phyloP scores from a whole-genome alignment of 495 filamentous ascomycete species.

The Talaromyces nanjingensis region DNA sequence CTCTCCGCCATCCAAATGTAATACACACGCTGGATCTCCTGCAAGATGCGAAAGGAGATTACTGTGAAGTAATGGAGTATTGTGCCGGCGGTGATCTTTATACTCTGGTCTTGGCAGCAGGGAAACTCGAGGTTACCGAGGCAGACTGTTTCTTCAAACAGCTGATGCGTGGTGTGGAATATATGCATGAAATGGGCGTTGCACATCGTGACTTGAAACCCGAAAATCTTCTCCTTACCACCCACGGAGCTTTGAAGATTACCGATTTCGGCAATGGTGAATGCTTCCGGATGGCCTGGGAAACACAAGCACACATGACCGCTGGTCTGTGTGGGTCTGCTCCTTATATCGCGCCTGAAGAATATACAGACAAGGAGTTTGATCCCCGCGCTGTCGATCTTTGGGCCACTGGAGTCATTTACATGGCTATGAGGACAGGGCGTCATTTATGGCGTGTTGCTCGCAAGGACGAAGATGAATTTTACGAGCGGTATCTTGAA shows the following conservation, averaged over 20 bases:
- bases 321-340: slow-evolving; percentile 92
- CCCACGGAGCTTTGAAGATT: slow-evolving; percentile 91
- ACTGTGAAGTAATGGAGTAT: slow-evolving; percentile 99
- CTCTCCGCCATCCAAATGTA: slow-evolving; percentile 92
- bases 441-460: slow-evolving; percentile 94
- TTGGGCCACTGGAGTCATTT: slow-evolving; percentile 97
- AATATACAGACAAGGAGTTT: slow-evolving; percentile 91
- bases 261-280: slow-evolving; percentile 99
- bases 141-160: slow-evolving; percentile 99
- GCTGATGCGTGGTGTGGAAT: slow-evolving; percentile 98
- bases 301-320: slow-evolving; percentile 96
- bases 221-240: slow-evolving; percentile 92
- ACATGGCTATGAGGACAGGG: slow-evolving; percentile 99
- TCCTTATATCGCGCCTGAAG: slow-evolving; percentile 96
- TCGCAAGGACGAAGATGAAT: slow-evolving; percentile 93
- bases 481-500: slow-evolving; percentile 88
- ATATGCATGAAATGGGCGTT: slow-evolving; percentile 99
- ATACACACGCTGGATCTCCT: slow-evolving; percentile 96
- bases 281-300: slow-evolving; percentile 99
- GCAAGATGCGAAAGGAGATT: slow-evolving; percentile 94
- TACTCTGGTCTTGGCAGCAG: slow-evolving; percentile 84
- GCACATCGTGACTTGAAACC: slow-evolving; percentile 96
- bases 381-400: slow-evolving; percentile 95
- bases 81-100: slow-evolving; percentile 97
- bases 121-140: slow-evolving; percentile 86